Conservation (phyloP, 306 rosid genomes). For the Nissolia schottii region DNA sequence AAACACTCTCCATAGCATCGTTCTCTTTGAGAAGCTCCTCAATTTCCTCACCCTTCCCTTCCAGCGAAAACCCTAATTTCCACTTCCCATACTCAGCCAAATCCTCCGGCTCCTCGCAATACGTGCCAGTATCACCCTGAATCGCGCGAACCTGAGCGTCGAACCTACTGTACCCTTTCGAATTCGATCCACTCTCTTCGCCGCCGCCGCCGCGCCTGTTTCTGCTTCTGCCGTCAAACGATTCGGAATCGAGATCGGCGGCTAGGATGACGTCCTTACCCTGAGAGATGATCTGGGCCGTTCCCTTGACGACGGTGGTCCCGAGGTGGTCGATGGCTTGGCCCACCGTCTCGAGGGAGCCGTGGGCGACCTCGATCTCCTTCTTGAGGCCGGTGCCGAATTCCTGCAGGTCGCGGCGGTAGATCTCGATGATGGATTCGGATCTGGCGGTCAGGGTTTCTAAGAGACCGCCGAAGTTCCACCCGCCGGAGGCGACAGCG, state of each 20-base stretch:
- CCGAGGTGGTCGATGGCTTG: constrained; percentile 66
- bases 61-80: constrained; percentile 47
- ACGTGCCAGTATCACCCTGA: constrained; percentile 58
- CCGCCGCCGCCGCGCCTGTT: background rate
- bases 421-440: constrained; percentile 70
- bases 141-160: constrained; percentile 58
- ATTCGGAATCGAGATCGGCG: constrained; percentile 28
- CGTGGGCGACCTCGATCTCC: constrained; percentile 87
- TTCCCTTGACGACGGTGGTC: constrained; percentile 57
- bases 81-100: constrained; percentile 46
- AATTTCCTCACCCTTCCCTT: constrained; percentile 48
- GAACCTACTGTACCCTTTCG: constrained; percentile 56
- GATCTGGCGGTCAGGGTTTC: constrained; percentile 54
- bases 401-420: constrained; percentile 82
- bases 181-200: constrained; percentile 29
- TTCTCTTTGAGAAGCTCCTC: constrained; percentile 45
- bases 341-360: constrained; percentile 65
- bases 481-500: constrained; percentile 21
- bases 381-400: constrained; percentile 75
- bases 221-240: constrained; percentile 4
- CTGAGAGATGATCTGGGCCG: constrained; percentile 71
- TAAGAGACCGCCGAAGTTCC: constrained; percentile 64
- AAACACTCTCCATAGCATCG: constrained; percentile 35
- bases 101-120: constrained; percentile 63
- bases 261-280: constrained; percentile 51